phyloP scores from a whole-genome alignment of 2,329 filamentous ascomycete genomes.

The Keithomyces neogunnii region DNA sequence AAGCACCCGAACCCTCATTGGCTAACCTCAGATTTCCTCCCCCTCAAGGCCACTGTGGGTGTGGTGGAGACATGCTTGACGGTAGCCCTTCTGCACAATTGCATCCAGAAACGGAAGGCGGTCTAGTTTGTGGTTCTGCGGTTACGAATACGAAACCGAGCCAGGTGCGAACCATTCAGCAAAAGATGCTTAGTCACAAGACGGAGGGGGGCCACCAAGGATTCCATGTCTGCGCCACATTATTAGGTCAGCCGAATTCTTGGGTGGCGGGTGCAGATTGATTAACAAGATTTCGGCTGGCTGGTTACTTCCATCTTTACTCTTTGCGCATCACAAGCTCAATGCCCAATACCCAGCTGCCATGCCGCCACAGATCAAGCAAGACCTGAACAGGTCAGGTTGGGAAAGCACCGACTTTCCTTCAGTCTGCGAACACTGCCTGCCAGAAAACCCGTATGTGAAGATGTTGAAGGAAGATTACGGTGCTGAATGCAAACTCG shows the following conservation, averaged over 20 bases:
- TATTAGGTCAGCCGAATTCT: conserved; percentile 3
- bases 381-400: conserved; percentile 88
- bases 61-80: not conserved
- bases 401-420: conserved; percentile 94
- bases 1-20: conserved; percentile 4
- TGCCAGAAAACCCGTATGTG: conserved; percentile 94
- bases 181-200: not conserved
- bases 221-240: not conserved
- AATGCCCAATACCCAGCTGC: conserved; percentile 3
- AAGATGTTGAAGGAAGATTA: conserved; percentile 99
- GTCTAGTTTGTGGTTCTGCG: not conserved
- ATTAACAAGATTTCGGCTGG: not conserved
- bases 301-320: not conserved
- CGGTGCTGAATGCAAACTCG: conserved; percentile 73
- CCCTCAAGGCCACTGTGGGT: not conserved
- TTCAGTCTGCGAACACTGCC: conserved; percentile 82
- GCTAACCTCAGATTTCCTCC: conserved; percentile 4
- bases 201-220: no score
- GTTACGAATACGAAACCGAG: conserved; percentile 13
- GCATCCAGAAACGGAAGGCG: not conserved
- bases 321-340: conserved; percentile 9
- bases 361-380: conserved; percentile 91
- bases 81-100: not conserved
- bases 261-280: not conserved
- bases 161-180: no score